These are phyloP conservation scores for Saccharomyces pastorianus DNA, from an alignment of 1,139 yeast species.

Conservation along the genomic window DNA sequence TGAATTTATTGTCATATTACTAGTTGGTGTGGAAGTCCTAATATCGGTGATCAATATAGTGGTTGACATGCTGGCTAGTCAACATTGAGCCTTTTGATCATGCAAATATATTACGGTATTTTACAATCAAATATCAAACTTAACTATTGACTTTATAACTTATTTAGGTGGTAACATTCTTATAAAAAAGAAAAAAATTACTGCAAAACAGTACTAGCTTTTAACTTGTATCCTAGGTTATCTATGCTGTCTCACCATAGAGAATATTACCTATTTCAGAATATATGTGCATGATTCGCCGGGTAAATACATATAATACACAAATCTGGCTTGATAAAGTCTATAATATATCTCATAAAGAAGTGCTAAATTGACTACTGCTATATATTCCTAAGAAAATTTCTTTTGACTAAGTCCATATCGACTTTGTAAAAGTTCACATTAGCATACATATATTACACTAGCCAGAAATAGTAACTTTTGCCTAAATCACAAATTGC, in stretches of 20 bases:
- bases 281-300: neutral
- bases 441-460: no score
- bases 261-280: neutral
- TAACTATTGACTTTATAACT: no score
- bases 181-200: no score
- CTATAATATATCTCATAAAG: no score
- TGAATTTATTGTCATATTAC: conserved; percentile 85
- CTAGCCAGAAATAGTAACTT: no score
- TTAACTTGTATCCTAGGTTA: neutral
- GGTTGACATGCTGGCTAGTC: conserved; percentile 36
- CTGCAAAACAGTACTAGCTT: neutral
- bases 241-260: neutral
- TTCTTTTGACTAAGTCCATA: no score
- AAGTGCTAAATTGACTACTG: no score
- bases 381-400: no score
- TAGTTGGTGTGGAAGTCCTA: conserved; percentile 85
- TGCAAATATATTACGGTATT: no score
- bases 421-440: no score
- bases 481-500: no score
- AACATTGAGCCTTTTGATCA: neutral
- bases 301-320: neutral
- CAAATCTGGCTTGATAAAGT: neutral
- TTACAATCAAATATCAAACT: neutral
- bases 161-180: neutral
- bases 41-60: conserved; percentile 73